phyloP scores from a whole-genome alignment of 2,329 filamentous ascomycete species.

The Colletotrichum melonis region DNA sequence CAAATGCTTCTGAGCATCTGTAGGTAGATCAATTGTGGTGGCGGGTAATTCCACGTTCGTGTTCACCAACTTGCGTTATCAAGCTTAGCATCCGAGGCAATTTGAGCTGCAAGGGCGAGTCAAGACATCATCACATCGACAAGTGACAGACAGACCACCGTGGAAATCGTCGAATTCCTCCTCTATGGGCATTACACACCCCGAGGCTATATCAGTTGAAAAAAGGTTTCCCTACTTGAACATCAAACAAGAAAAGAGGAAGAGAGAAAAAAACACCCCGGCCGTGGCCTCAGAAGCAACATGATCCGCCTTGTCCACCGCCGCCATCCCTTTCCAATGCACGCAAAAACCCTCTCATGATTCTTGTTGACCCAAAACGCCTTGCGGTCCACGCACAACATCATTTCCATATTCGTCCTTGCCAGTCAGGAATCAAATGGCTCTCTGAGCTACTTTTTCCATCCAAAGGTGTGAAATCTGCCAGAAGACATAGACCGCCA shows the following conservation, averaged over 20 bases:
- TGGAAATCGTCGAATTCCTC: constrained; percentile 20
- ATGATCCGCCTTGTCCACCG: neutral
- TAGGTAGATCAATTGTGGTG: too few relatives aligned
- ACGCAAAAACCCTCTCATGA: constrained; percentile 7
- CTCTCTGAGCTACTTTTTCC: neutral
- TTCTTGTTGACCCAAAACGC: constrained; percentile 24
- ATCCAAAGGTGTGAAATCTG: neutral
- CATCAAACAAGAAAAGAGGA: neutral
- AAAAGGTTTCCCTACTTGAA: neutral
- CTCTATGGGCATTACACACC: neutral
- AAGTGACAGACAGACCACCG: neutral
- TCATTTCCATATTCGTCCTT: constrained; percentile 9
- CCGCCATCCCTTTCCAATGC: constrained; percentile 23
- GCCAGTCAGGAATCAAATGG: neutral
- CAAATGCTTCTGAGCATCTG: too few relatives aligned
- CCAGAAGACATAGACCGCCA: neutral
- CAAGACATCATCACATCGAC: neutral
- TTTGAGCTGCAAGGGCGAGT: neutral
- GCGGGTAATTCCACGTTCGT: too few relatives aligned
- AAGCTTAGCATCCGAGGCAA: neutral
- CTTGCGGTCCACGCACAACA: constrained; percentile 7
- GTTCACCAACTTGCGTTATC: neutral
- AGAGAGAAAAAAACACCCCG: neutral
- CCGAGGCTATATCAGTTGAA: neutral
- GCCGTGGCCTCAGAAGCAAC: constrained; percentile 17